Percentiles rank a stretch among this genome's conserved stretches.
These are phyloP conservation scores for Scytalidium sp. DNA, from an alignment of 2,329 filamentous ascomycete genomes.

Conservation along the genomic window DNA sequence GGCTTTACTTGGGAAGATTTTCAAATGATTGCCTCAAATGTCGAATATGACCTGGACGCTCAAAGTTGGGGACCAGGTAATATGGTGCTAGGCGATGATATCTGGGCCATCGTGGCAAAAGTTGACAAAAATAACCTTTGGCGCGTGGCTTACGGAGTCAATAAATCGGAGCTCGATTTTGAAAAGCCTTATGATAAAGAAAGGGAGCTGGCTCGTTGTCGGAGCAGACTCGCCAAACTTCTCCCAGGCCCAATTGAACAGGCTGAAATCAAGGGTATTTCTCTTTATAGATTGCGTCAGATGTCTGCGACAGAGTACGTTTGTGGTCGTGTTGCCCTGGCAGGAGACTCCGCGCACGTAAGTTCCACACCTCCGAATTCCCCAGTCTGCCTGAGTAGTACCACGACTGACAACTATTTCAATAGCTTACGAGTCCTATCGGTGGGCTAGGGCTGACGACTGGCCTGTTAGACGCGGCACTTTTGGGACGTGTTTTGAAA, in stretches of 20 bases:
- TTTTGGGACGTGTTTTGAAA: not conserved
- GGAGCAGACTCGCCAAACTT: not conserved
- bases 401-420: too few relatives aligned
- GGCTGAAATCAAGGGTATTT: not conserved
- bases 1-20: not conserved
- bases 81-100: not conserved
- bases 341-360: slow-evolving; percentile 1
- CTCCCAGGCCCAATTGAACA: not conserved
- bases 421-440: not conserved
- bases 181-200: not conserved
- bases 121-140: not conserved
- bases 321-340: not conserved
- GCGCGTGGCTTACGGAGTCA: not conserved
- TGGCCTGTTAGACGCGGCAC: slow-evolving; percentile 15
- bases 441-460: not conserved
- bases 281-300: not conserved
- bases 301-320: not conserved
- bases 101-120: not conserved
- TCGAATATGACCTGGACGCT: not conserved
- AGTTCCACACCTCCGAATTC: too few relatives aligned
- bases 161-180: not conserved
- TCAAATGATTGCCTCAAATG: not conserved
- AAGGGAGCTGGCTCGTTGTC: not conserved
- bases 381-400: too few relatives aligned
- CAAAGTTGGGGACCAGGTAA: not conserved